These are phyloP conservation scores for Starmerella potacharoeniae DNA, from an alignment of 805 yeast genomes.

Conservation along the genomic window DNA sequence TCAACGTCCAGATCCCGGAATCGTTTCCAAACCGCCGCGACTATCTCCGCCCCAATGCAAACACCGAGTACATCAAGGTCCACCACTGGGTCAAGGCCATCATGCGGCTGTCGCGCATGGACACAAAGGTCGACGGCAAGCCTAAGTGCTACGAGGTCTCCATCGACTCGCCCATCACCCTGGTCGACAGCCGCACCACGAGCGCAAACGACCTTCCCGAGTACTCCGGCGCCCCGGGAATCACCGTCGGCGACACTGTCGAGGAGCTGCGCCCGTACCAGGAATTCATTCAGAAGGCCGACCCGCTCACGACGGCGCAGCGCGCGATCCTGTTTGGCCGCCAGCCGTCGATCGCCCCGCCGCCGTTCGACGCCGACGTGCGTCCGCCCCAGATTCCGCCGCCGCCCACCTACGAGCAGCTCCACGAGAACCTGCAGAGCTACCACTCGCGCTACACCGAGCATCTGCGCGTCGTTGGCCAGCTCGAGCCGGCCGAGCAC, in stretches of 20 bases:
- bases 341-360: conserved; percentile 50
- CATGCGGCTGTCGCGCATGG: conserved; percentile 60
- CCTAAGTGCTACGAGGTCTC: conserved; percentile 88
- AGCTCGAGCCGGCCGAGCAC: background rate
- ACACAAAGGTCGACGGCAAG: conserved; percentile 38
- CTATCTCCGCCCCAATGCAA: conserved; percentile 73
- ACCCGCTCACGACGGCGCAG: background rate
- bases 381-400: conserved; percentile 31
- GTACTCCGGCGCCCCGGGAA: conserved; percentile 19
- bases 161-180: conserved; percentile 87
- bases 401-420: conserved; percentile 22
- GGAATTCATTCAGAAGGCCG: conserved; percentile 18
- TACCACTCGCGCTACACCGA: conserved; percentile 21
- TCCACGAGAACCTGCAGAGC: conserved; percentile 10
- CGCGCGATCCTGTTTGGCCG: conserved; percentile 43
- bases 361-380: conserved; percentile 44
- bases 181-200: conserved; percentile 51
- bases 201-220: conserved; percentile 31
- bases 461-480: conserved; percentile 8
- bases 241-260: conserved; percentile 1
- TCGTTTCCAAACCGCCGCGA: conserved; percentile 43
- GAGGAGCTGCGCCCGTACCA: conserved; percentile 18
- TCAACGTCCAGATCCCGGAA: conserved; percentile 76
- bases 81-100: conserved; percentile 95
- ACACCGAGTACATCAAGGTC: conserved; percentile 64